These are phyloP conservation scores for Aspergillus arachidicola DNA, from an alignment of 2,329 filamentous ascomycete genomes.

Conservation along the genomic window DNA sequence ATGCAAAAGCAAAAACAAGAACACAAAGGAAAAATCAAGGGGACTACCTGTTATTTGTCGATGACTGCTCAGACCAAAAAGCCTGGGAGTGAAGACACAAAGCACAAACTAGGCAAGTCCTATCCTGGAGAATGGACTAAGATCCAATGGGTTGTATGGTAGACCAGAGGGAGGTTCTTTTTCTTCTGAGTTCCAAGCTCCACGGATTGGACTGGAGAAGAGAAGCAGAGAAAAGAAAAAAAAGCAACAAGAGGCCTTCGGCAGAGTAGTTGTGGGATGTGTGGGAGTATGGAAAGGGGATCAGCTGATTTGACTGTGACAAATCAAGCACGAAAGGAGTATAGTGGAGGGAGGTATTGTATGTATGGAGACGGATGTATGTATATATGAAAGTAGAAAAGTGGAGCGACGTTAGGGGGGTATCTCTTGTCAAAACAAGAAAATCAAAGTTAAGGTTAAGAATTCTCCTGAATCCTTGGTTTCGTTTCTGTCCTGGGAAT, in stretches of 20 bases:
- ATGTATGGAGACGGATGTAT: neutral
- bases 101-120: constrained; percentile 36
- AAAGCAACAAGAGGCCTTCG: constrained; percentile 5
- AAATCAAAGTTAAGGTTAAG: neutral
- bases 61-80: constrained; percentile 25
- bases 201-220: constrained; percentile 16
- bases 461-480: neutral
- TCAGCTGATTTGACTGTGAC: constrained; percentile 24
- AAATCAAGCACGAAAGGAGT: constrained; percentile 24
- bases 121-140: constrained; percentile 33
- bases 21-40: constrained; percentile 33
- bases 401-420: neutral
- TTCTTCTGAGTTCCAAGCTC: constrained; percentile 21
- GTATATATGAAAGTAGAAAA: neutral
- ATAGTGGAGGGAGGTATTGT: neutral
- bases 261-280: neutral
- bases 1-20: constrained; percentile 22
- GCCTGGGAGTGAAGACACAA: constrained; percentile 31
- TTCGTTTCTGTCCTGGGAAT: constrained; percentile 1
- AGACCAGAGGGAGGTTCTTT: constrained; percentile 25
- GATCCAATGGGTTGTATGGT: constrained; percentile 30
- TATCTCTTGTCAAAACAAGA: neutral
- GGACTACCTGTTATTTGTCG: constrained; percentile 46
- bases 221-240: constrained; percentile 14
- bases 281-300: constrained; percentile 5